These are phyloP conservation scores for Megacollybia marginata DNA, from an alignment of 768 basidiomycete genomes.

Conservation along the genomic window DNA sequence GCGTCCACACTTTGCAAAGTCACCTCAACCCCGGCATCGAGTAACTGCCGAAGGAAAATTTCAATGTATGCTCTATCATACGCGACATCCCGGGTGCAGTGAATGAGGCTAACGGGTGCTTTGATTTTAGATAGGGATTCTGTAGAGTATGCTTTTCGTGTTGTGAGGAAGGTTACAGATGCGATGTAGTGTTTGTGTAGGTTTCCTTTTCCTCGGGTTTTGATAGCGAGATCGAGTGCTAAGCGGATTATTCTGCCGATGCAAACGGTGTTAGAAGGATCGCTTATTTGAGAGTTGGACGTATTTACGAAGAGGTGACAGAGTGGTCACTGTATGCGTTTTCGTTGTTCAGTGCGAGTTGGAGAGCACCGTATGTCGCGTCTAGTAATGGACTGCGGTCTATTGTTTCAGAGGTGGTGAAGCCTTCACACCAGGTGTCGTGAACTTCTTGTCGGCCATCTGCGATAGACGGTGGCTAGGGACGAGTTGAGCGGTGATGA, in stretches of 20 bases:
- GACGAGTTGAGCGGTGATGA: not conserved
- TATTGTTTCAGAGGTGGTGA: constrained; percentile 11
- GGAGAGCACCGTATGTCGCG: constrained; percentile 20
- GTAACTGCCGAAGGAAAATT: constrained; percentile 17
- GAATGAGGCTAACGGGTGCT: constrained; percentile 24
- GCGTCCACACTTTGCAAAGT: constrained; percentile 19
- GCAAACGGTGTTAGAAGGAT: no score
- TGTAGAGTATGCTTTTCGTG: constrained; percentile 15
- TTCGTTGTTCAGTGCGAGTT: constrained; percentile 25
- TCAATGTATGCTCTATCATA: constrained; percentile 21
- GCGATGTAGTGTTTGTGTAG: constrained; percentile 23
- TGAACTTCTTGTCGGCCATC: constrained; percentile 29
- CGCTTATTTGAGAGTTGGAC: no score
- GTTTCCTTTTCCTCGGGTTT: constrained; percentile 9
- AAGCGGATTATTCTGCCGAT: no score
- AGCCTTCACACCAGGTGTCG: constrained; percentile 21
- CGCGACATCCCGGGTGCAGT: constrained; percentile 27
- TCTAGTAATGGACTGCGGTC: constrained; percentile 19
- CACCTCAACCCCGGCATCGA: constrained; percentile 20
- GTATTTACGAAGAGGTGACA: no score
- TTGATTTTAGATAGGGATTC: constrained; percentile 16
- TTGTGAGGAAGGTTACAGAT: constrained; percentile 24
- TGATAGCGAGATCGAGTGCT: no score
- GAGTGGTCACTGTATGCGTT: not conserved
- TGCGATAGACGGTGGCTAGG: constrained; percentile 22